These are phyloP conservation scores for Fulvia fulva DNA, from an alignment of 2,329 filamentous ascomycete genomes.

Conservation along the genomic window DNA sequence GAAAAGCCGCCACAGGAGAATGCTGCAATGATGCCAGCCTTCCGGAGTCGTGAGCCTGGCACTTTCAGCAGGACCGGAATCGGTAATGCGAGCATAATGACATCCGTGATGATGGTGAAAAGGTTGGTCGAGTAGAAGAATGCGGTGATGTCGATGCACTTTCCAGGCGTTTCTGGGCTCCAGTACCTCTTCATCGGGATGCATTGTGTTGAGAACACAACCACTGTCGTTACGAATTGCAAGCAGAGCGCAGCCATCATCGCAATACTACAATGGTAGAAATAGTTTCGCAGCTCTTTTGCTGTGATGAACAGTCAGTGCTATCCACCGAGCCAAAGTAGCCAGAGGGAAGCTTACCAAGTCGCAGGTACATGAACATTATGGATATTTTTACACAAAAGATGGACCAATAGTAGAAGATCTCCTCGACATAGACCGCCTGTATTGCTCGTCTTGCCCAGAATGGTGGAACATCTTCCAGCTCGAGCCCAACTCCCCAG, in stretches of 20 bases:
- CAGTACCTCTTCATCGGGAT: constrained; percentile 35
- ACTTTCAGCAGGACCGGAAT: constrained; percentile 38
- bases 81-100: constrained; percentile 38
- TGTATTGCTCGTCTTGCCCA: constrained; percentile 22
- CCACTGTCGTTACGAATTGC: constrained; percentile 33
- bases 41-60: constrained; percentile 31
- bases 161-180: constrained; percentile 25
- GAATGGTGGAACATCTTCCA: constrained; percentile 11
- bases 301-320: constrained; percentile 15
- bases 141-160: constrained; percentile 34
- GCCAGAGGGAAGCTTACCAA: constrained; percentile 22
- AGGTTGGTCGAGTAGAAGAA: constrained; percentile 34
- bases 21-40: constrained; percentile 32
- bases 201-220: constrained; percentile 37
- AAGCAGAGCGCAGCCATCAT: constrained; percentile 35
- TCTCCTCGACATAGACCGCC: constrained; percentile 28
- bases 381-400: constrained; percentile 41
- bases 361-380: constrained; percentile 38
- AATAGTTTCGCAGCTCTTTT: constrained; percentile 21
- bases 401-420: constrained; percentile 40
- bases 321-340: constrained; percentile 8
- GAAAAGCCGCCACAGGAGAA: constrained; percentile 26
- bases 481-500: constrained; percentile 22
- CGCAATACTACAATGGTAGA: constrained; percentile 26
- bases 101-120: constrained; percentile 39